Conservation (phyloP, 805 yeast genomes). For the Wickerhamiella australiensis region DNA sequence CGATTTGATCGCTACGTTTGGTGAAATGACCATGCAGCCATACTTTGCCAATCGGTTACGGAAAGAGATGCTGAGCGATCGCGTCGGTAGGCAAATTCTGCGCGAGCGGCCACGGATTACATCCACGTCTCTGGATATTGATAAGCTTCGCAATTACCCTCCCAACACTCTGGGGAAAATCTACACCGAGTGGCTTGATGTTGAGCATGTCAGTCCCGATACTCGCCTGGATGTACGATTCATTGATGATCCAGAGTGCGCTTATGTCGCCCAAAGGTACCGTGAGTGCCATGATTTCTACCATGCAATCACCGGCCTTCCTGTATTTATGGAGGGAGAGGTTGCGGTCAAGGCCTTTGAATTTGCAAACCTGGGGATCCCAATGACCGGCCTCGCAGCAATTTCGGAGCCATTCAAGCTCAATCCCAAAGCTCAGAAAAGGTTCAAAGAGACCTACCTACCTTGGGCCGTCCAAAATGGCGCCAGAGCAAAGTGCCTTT, state of each 20-base stretch:
- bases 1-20: slow-evolving; percentile 37
- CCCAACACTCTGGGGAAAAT: slow-evolving; percentile 61
- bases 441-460: slow-evolving; percentile 51
- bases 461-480: slow-evolving; percentile 84
- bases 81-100: slow-evolving; percentile 64
- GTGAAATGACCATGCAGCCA: slow-evolving; percentile 79
- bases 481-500: slow-evolving; percentile 55
- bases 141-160: slow-evolving; percentile 47
- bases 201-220: slow-evolving; percentile 87
- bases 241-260: slow-evolving; percentile 80
- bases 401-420: slow-evolving; percentile 77
- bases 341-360: slow-evolving; percentile 87
- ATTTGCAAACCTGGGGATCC: slow-evolving; percentile 81
- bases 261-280: slow-evolving; percentile 85
- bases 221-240: slow-evolving; percentile 79
- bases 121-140: slow-evolving; percentile 53
- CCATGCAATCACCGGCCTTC: slow-evolving; percentile 82
- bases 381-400: slow-evolving; percentile 92
- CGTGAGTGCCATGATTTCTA: slow-evolving; percentile 96
- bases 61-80: slow-evolving; percentile 61
- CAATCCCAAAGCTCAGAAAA: slow-evolving; percentile 45
- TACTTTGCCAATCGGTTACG: slow-evolving; percentile 51
- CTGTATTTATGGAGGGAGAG: slow-evolving; percentile 92
- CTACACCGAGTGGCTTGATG: slow-evolving; percentile 70
- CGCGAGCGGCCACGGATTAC: slow-evolving; percentile 77